phyloP scores from a whole-genome alignment of 768 basidiomycete species.

The Suillus subaureus region DNA sequence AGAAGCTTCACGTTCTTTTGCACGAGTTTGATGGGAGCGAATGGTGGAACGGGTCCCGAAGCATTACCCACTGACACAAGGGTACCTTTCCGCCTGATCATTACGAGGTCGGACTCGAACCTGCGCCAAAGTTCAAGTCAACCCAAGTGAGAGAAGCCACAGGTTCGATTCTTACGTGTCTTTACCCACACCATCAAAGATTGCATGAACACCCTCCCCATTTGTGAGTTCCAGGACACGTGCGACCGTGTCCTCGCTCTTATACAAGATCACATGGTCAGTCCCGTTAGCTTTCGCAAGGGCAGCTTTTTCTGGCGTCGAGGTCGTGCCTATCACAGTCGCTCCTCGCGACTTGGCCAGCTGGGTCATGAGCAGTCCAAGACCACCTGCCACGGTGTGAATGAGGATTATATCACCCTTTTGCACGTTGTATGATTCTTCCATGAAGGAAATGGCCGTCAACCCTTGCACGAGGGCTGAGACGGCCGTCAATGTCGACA shows the following conservation, averaged over 20 bases:
- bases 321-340: slow-evolving; percentile 91
- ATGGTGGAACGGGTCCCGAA: slow-evolving; percentile 79
- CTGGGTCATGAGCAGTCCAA: slow-evolving; percentile 73
- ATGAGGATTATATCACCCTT: slow-evolving; percentile 79
- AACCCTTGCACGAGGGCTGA: slow-evolving; percentile 74
- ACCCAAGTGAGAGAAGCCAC: neutral
- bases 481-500: slow-evolving; percentile 66
- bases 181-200: slow-evolving; percentile 97
- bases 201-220: slow-evolving; percentile 78
- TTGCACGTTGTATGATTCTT: slow-evolving; percentile 85
- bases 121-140: slow-evolving; percentile 36
- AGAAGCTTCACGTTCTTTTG: slow-evolving; percentile 82
- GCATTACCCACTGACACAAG: slow-evolving; percentile 92
- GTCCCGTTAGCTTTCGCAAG: slow-evolving; percentile 81
- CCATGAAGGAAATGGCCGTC: slow-evolving; percentile 76
- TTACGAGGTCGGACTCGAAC: slow-evolving; percentile 78
- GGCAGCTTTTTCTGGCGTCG: slow-evolving; percentile 79
- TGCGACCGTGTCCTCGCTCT: slow-evolving; percentile 70
- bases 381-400: slow-evolving; percentile 91
- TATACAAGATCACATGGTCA: slow-evolving; percentile 85
- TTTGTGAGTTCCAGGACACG: slow-evolving; percentile 75
- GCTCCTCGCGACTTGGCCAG: slow-evolving; percentile 75
- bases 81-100: slow-evolving; percentile 85
- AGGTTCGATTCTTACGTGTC: slow-evolving; percentile 66
- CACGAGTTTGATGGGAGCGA: slow-evolving; percentile 68